phyloP scores from a whole-genome alignment of 768 basidiomycete genomes.

The Psilocybe sp. region DNA sequence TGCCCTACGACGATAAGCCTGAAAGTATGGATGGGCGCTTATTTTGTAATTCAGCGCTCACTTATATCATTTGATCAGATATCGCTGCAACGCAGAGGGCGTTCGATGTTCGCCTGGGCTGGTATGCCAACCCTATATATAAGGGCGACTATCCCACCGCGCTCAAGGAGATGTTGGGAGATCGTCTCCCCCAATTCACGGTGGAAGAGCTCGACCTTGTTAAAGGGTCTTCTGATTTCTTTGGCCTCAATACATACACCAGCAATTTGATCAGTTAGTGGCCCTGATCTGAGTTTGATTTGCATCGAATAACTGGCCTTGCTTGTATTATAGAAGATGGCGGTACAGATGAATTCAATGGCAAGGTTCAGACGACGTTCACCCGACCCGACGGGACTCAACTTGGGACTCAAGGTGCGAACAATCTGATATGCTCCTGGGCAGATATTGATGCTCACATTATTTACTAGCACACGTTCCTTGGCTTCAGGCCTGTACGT shows the following conservation, averaged over 20 bases:
- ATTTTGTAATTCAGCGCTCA: not conserved
- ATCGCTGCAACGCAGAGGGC: conserved; percentile 60
- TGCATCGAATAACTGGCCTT: not conserved
- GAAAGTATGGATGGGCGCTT: conserved; percentile 45
- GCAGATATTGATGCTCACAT: not conserved
- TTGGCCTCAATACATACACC: conserved; percentile 67
- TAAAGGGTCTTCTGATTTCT: conserved; percentile 64
- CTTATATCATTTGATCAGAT: conserved; percentile 32
- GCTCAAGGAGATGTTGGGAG: conserved; percentile 45
- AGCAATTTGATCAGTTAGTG: conserved; percentile 54
- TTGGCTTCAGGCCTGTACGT: conserved; percentile 51
- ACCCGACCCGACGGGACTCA: conserved; percentile 53
- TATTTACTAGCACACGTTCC: conserved; percentile 46
- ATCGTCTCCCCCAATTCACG: conserved; percentile 54
- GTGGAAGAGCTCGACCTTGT: conserved; percentile 52
- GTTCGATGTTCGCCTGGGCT: conserved; percentile 53
- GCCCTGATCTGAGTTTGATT: not conserved
- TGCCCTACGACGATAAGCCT: conserved; percentile 62
- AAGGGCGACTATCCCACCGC: conserved; percentile 62
- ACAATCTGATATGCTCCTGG: not conserved
- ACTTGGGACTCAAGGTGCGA: conserved; percentile 54
- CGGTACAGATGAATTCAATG: conserved; percentile 55
- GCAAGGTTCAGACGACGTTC: conserved; percentile 50
- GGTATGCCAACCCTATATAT: conserved; percentile 59
- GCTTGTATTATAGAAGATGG: conserved; percentile 40